These are phyloP conservation scores for Cyclospora cayetanensis DNA, from an alignment of 169 alveolate species.

Conservation along the genomic window DNA sequence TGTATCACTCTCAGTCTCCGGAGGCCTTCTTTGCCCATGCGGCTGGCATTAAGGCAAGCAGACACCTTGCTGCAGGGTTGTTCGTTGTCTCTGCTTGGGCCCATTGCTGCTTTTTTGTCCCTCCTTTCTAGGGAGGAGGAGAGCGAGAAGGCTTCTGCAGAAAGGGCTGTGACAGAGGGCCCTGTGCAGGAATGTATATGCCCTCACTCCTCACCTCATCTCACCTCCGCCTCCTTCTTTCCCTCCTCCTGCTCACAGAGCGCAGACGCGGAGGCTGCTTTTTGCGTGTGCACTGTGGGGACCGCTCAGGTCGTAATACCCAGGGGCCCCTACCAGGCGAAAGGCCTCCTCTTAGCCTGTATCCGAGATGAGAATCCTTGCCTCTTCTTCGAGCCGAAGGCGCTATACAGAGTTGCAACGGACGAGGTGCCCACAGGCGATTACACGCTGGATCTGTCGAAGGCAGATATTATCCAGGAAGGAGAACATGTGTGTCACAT, in stretches of 20 bases:
- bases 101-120: too few species aligned
- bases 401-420: slow-evolving; percentile 94
- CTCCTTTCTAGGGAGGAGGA: too few species aligned
- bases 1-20: slow-evolving; percentile 96
- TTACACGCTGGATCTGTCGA: slow-evolving; percentile 92
- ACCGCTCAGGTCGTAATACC: slow-evolving; percentile 96
- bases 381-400: slow-evolving; percentile 97
- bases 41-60: slow-evolving; percentile 91
- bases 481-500: slow-evolving; percentile 88
- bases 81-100: too few species aligned
- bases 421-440: slow-evolving; percentile 93
- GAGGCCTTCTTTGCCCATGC: slow-evolving; percentile 98
- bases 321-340: slow-evolving; percentile 96
- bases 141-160: too few species aligned
- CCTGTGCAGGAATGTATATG: too few species aligned
- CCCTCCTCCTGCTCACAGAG: too few species aligned
- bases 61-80: neutral
- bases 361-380: slow-evolving; percentile 92
- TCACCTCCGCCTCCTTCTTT: too few species aligned
- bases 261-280: too few species aligned
- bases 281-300: too few species aligned
- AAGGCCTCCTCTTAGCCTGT: slow-evolving; percentile 90
- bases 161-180: too few species aligned
- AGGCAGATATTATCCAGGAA: slow-evolving; percentile 94
- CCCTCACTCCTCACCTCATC: too few species aligned